Conservation (phyloP, 495 filamentous ascomycete species). For the Tricharina praecox region DNA sequence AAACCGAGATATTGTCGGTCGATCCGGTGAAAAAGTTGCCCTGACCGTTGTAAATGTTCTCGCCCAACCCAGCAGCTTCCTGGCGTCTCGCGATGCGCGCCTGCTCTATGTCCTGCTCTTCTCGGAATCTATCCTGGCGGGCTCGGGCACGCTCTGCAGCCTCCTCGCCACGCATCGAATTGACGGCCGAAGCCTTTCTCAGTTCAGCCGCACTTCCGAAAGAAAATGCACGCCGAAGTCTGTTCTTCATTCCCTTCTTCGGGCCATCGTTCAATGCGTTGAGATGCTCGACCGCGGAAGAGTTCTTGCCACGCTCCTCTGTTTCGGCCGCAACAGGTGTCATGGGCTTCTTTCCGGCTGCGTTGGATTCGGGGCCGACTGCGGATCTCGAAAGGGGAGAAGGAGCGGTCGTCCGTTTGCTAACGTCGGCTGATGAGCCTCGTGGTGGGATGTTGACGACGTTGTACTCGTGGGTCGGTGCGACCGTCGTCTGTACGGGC, state of each 20-base stretch:
- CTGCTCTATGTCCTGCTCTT: constrained; percentile 67
- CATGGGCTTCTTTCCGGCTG: not conserved
- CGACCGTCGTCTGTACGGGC: not conserved
- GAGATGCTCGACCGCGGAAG: constrained; percentile 63
- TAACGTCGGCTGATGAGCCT: constrained; percentile 51
- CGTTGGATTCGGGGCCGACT: constrained; percentile 11
- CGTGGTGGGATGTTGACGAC: constrained; percentile 48
- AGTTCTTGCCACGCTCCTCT: constrained; percentile 25
- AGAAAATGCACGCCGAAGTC: constrained; percentile 81
- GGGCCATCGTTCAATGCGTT: constrained; percentile 58
- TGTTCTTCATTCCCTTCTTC: constrained; percentile 58
- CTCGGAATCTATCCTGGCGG: constrained; percentile 51
- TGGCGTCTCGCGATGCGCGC: constrained; percentile 80
- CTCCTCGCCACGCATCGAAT: constrained; percentile 39
- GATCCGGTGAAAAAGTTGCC: constrained; percentile 74
- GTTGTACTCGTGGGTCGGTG: constrained; percentile 37
- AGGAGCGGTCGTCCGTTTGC: constrained; percentile 53
- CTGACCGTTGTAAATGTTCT: constrained; percentile 83
- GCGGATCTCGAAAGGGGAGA: constrained; percentile 75
- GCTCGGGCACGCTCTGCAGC: constrained; percentile 44
- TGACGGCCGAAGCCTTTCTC: constrained; percentile 53
- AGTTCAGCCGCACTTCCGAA: constrained; percentile 94
- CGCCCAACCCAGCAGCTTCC: constrained; percentile 78
- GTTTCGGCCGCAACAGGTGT: too few species aligned
- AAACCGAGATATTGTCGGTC: constrained; percentile 92